Conservation (phyloP, 2,329 filamentous ascomycete genomes). For the Talaromyces sp. region DNA sequence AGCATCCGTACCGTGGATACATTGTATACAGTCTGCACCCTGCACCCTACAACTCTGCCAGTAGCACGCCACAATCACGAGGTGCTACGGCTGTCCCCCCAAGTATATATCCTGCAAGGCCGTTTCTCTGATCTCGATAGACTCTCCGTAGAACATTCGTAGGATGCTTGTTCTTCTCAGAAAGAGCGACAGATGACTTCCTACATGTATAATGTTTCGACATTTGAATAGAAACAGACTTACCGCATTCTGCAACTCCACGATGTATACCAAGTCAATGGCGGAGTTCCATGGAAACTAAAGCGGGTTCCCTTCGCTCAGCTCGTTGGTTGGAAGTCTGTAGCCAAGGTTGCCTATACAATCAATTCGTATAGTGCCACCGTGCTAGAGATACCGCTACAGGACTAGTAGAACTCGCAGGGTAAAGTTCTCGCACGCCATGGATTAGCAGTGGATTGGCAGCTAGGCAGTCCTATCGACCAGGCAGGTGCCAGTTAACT, state of each 20-base stretch:
- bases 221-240: no score
- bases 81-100: neutral
- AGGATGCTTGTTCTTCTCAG: no score
- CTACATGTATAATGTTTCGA: no score
- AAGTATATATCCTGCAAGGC: neutral
- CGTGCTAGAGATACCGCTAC: neutral
- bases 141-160: no score
- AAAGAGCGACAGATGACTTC: no score
- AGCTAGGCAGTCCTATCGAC: constrained; percentile 3
- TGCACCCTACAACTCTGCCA: neutral
- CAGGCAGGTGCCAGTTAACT: constrained; percentile 5
- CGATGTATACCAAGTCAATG: neutral
- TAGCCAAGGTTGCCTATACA: neutral
- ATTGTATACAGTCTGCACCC: neutral
- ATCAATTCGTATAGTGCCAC: neutral
- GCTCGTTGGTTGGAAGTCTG: neutral
- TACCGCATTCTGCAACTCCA: constrained; percentile 5
- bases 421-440: neutral
- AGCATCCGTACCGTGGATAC: constrained; percentile 6
- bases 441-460: neutral
- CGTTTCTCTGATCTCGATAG: neutral
- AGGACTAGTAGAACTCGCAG: neutral
- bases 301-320: neutral
- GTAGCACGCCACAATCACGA: neutral
- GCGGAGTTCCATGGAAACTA: neutral